Evolutionary conservation across 2,329 filamentous ascomycete genomes (phyloP), one percentile per base, ranked within the genome.

Genomic region (Xylaria sp.): DNA sequence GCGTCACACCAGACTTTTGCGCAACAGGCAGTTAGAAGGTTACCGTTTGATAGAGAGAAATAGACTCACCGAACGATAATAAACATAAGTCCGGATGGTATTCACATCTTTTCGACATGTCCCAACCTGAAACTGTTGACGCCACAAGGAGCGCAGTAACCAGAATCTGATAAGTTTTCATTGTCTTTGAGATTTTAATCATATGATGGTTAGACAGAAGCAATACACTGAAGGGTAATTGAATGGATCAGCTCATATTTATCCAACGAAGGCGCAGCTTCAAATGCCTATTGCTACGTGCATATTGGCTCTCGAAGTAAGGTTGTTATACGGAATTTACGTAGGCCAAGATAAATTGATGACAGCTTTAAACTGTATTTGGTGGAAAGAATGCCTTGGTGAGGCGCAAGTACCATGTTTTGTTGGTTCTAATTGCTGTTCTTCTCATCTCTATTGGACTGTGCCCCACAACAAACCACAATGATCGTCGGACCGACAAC

Each of bases 1-100:
- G 2, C 2, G 32, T 59, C 39, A 48, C 39, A 59, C 39, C 39
- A 59, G 30, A 48, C 56, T n/a, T 59, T 32, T 11, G 39, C 39
- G 24, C 19, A 50, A 3, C 48, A 24, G 17, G 27, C 11, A 24
- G 30, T 47, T 6, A 36, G 30, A 9, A 5, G 4, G n/a, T 47
- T 24, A n/a, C 11, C 27, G 17, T 59, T 9, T 3, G 24, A 5
- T 12, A 48, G 30, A 36, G 56, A 27, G 12, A n/a, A 27, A 21
- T 6, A 21, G 12, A 59, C 56, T 47, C 14, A 59, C 45, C 14
- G 45, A 59, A 59, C 5, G 21, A 59, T 9, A 50, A 12, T n/a
- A 59, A n/a, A 24, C 39, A 59, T 19, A 59, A 39, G 30, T 48
- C 56, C 19, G 19, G 56, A 47, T 9, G 19, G 24, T 48, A 4